phyloP scores from a whole-genome alignment of 345 rosid genomes.

The Ailanthus altissimus region DNA sequence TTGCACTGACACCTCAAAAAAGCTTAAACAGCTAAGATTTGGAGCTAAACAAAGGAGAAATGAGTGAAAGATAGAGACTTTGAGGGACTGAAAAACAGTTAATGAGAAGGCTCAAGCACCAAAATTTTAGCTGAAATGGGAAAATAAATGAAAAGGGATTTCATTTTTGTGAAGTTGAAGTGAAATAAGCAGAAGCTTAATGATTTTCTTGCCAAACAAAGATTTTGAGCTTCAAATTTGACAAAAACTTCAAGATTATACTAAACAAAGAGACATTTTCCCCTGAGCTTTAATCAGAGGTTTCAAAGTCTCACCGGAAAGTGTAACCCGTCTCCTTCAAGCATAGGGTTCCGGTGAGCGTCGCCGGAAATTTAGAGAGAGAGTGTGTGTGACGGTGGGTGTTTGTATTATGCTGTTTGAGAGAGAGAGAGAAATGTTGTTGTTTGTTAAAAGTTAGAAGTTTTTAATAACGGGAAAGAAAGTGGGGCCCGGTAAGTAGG shows the following conservation, averaged over 20 bases:
- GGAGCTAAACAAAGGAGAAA: not conserved
- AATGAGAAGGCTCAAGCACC: not conserved
- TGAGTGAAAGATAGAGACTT: not conserved
- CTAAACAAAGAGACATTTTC: not conserved
- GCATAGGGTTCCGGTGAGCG: slow-evolving; percentile 13
- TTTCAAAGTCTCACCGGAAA: not conserved
- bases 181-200: not conserved
- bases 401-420: not conserved
- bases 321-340: not conserved
- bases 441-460: not conserved
- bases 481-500: not conserved
- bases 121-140: not conserved
- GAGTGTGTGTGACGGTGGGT: not conserved
- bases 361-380: slow-evolving; percentile 8
- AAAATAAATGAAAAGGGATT: not conserved
- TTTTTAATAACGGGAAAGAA: slow-evolving; percentile 14
- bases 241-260: not conserved
- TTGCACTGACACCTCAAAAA: not conserved
- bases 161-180: not conserved
- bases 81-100: not conserved
- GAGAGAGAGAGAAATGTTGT: not conserved
- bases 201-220: not conserved
- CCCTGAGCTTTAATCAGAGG: not conserved
- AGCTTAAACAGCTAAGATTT: slow-evolving; percentile 1
- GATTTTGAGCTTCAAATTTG: not conserved